Conservation (phyloP, 2,329 filamentous ascomycete species). For the Stromatinia cepivora region DNA sequence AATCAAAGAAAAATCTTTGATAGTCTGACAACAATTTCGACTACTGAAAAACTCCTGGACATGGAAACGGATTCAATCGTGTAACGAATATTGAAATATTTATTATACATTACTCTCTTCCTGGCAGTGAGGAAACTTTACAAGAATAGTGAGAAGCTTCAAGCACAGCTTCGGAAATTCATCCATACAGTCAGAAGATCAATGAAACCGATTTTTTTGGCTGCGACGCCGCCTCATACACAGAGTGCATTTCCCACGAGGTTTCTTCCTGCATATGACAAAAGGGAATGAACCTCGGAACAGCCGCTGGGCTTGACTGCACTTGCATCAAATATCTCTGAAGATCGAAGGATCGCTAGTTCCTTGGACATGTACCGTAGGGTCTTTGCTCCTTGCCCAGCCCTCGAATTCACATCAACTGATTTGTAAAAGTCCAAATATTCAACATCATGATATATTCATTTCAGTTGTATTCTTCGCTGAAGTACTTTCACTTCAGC, state of each 20-base stretch:
- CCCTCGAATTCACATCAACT: neutral
- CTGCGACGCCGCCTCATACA: neutral
- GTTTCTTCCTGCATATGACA: neutral
- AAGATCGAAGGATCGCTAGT: neutral
- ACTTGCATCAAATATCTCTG: neutral
- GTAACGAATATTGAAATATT: neutral
- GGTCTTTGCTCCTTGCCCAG: neutral
- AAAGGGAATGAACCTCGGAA: neutral
- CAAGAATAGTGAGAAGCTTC: neutral
- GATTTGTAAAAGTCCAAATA: neutral
- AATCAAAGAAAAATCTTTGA: too few relatives aligned
- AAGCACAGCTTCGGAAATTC: neutral
- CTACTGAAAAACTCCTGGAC: too few relatives aligned
- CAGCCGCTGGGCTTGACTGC: neutral
- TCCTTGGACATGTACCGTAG: neutral
- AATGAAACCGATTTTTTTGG: neutral
- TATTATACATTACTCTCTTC: neutral
- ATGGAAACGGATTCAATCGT: neutral
- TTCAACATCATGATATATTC: conserved; percentile 3
- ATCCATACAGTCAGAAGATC: neutral
- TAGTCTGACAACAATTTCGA: too few relatives aligned
- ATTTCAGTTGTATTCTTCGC: neutral
- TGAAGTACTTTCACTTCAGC: neutral
- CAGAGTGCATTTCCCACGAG: neutral
- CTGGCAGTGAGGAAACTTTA: too few relatives aligned